Conservation (phyloP, 78 protist genomes). For the Dictyostelium purpureum region DNA sequence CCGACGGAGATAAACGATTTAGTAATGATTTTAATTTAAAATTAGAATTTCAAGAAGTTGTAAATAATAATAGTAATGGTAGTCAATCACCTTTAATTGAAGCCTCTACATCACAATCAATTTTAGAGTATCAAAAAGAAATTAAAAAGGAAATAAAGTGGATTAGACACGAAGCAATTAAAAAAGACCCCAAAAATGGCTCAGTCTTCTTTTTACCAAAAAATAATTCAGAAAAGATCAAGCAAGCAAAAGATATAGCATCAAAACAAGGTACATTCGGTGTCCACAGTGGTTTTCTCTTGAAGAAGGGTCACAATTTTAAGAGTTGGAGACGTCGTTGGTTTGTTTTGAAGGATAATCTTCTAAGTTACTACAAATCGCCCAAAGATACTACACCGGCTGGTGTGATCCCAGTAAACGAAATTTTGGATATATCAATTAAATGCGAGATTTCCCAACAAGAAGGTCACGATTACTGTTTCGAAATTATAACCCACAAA, state of each 20-base stretch:
- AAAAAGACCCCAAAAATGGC: slow-evolving; percentile 2
- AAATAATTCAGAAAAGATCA: slow-evolving; percentile 64
- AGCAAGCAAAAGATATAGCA: slow-evolving; percentile 56
- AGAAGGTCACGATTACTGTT: slow-evolving; percentile 35
- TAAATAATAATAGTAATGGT: neutral
- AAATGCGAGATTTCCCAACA: neutral
- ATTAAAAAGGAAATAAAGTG: slow-evolving; percentile 68
- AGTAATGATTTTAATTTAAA: slow-evolving; percentile 44
- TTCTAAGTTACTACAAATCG: slow-evolving; percentile 54
- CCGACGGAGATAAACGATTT: slow-evolving; percentile 72
- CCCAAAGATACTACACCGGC: slow-evolving; percentile 79
- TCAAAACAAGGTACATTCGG: slow-evolving; percentile 40
- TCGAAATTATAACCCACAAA: slow-evolving; percentile 32
- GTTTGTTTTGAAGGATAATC: slow-evolving; percentile 77
- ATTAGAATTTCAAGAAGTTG: slow-evolving; percentile 50
- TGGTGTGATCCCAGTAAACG: slow-evolving; percentile 25
- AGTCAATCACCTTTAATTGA: neutral
- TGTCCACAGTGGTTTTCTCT: slow-evolving; percentile 68
- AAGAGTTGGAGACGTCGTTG: slow-evolving; percentile 81
- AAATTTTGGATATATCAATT: neutral
- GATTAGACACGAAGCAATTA: slow-evolving; percentile 31
- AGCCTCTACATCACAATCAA: neutral
- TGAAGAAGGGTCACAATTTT: slow-evolving; percentile 81
- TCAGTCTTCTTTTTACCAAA: slow-evolving; percentile 49
- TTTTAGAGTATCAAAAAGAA: slow-evolving; percentile 40